Evolutionary conservation across 2,329 filamentous ascomycete species (phyloP), one percentile per base, ranked within the genome.

Genomic region (Neofusicoccum parvum): DNA sequence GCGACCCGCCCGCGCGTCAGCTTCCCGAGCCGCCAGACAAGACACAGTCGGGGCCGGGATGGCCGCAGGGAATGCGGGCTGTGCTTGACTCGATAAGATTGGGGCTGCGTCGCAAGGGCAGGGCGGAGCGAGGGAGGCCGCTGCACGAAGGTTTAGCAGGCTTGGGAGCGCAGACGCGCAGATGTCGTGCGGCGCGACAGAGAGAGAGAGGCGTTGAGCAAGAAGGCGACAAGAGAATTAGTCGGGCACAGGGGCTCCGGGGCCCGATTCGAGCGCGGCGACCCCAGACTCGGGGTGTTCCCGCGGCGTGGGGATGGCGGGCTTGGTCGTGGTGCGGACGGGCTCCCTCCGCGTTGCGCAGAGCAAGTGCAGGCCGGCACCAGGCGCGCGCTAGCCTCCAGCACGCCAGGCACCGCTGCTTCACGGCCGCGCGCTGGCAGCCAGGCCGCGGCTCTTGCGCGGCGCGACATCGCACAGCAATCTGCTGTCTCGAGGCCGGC

Each of bases 41-140:
- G 27, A 32, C 27, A 32, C 23, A 23, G 23, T 23, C 23, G 23
- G 23, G 23, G 23, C 23, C 23, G 23, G 23, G 23, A 32, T 32
- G 27, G 27, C 27, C 27, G 27, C 27, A 32, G 27, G 27, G 27
- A 7, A 32, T 32, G 5, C 6, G 27, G 5, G 5, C 1, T 17
- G 46, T 23, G 51, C 36, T 32, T 43, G 53, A 43, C 53, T 58
- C 53, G 53, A 58, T 32, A 43, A 58, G 53, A 43, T 58, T 56
- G n/a, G 32, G 41, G 36, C 36, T 39, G 51, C 51, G 51, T 41
- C 17, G 48, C 49, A 15, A 34, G 10, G 50, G 34, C 50, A 51
- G 23, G 17, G 36, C 51, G 51, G 48, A 51, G 27, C 48, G 27
- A 51, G 48, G 23, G 27, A 36, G 48, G 48, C 23, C 48, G 48